Conservation (phyloP, 148 eudicot genomes). For the Persicaria tinctoria region DNA sequence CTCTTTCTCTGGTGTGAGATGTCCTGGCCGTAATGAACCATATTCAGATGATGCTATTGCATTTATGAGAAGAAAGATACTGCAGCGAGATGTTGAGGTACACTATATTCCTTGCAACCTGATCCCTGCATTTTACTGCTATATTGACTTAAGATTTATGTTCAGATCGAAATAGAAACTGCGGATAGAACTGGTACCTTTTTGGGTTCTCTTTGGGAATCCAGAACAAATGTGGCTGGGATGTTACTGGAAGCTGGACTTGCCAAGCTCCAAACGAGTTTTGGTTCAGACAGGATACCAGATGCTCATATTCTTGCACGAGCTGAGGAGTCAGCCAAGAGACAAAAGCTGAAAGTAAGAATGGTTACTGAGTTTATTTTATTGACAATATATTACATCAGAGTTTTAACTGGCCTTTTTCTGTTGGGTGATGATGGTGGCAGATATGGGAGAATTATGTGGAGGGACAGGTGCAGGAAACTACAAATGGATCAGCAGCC, state of each 20-base stretch:
- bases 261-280: slow-evolving; percentile 71
- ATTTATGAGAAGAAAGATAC: slow-evolving; percentile 82
- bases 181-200: slow-evolving; percentile 95
- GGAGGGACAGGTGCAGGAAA: slow-evolving; percentile 70
- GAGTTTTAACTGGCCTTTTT: background rate
- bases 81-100: slow-evolving; percentile 99
- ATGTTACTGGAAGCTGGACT: slow-evolving; percentile 81
- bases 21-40: slow-evolving; percentile 89
- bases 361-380: background rate
- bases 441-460: slow-evolving; percentile 95
- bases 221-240: slow-evolving; percentile 56
- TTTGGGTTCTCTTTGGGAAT: slow-evolving; percentile 87
- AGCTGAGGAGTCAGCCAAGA: slow-evolving; percentile 85
- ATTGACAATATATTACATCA: background rate
- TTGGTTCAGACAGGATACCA: slow-evolving; percentile 66
- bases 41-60: slow-evolving; percentile 89
- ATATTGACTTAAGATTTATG: background rate
- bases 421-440: slow-evolving; percentile 14
- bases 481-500: slow-evolving; percentile 44
- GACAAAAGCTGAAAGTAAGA: slow-evolving; percentile 75
- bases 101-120: background rate
- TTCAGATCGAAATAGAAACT: slow-evolving; percentile 90
- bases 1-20: slow-evolving; percentile 86
- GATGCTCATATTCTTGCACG: slow-evolving; percentile 73
- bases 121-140: background rate